A percentile compares a stretch with the other conserved stretches of the same genome.
Conservation (phyloP, 2,329 filamentous ascomycete genomes). For the Sporothrix sp. region DNA sequence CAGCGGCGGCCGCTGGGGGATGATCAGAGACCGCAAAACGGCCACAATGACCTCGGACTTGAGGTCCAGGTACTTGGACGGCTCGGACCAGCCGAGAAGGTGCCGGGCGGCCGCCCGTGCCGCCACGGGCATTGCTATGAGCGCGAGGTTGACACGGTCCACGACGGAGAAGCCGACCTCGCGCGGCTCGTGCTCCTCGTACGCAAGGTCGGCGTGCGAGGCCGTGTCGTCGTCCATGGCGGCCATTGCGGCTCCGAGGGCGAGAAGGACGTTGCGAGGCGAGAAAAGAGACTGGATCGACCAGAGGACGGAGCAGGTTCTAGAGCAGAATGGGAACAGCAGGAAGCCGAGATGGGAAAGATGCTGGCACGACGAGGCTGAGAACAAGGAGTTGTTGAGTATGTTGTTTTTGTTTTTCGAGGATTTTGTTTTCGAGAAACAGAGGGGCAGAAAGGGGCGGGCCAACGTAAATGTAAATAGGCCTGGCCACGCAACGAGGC, state of each 20-base stretch:
- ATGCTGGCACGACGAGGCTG: too few species aligned
- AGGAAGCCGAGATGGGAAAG: too few species aligned
- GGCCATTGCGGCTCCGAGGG: background rate
- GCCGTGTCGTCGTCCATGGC: background rate
- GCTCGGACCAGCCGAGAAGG: slow-evolving; percentile 56
- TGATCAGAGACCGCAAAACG: slow-evolving; percentile 53
- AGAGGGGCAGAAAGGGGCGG: background rate
- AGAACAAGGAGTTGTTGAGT: background rate
- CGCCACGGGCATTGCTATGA: slow-evolving; percentile 43
- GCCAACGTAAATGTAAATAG: background rate
- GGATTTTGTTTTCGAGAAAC: background rate
- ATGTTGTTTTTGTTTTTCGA: background rate
- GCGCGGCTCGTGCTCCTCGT: background rate
- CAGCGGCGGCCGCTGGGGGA: background rate
- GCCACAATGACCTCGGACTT: slow-evolving; percentile 62
- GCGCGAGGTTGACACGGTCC: slow-evolving; percentile 3
- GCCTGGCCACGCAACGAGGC: slow-evolving; percentile 3
- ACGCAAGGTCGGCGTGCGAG: background rate
- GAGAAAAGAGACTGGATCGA: too few species aligned
- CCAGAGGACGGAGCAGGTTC: too few species aligned
- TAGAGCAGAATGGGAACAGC: too few species aligned
- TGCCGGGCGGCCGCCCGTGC: slow-evolving; percentile 54
- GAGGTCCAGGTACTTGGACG: slow-evolving; percentile 68
- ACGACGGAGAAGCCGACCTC: slow-evolving; percentile 33
- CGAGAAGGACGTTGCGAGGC: too few species aligned